Percentiles rank a stretch among this genome's conserved stretches.
Conservation (phyloP, 371 early-diverging fungal species). For the Apophysomyces trapeziformis region DNA sequence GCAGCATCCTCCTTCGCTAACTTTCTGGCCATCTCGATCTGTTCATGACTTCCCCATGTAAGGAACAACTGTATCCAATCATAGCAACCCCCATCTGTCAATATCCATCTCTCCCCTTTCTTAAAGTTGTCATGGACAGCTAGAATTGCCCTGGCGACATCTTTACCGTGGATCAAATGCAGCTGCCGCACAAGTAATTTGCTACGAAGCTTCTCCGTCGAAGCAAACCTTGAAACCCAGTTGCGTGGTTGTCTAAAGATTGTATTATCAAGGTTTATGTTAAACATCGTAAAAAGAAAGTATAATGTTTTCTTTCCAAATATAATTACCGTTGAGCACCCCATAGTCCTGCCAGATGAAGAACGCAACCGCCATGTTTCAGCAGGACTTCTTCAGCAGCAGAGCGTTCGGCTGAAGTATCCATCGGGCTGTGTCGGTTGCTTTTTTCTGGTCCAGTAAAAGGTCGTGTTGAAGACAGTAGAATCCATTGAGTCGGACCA, state of each 20-base stretch:
- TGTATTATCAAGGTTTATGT: too few species aligned
- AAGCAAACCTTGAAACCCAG: conserved; percentile 48
- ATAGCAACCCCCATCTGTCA: conserved; percentile 45
- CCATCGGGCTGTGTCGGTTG: conserved; percentile 42
- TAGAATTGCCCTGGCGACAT: conserved; percentile 47
- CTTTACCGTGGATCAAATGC: conserved; percentile 52
- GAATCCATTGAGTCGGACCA: conserved; percentile 39
- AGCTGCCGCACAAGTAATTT: conserved; percentile 45
- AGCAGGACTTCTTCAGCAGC: conserved; percentile 39
- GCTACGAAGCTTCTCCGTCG: conserved; percentile 32
- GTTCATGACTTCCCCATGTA: conserved; percentile 42
- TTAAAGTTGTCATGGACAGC: conserved; percentile 36
- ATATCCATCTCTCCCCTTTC: conserved; percentile 44
- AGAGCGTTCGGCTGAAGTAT: conserved; percentile 35
- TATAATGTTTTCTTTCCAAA: too few species aligned
- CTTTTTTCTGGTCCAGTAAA: conserved; percentile 30
- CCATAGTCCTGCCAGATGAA: conserved; percentile 52
- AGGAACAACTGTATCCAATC: conserved; percentile 50
- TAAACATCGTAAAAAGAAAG: too few species aligned
- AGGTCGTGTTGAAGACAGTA: conserved; percentile 48
- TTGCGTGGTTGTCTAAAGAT: conserved; percentile 39
- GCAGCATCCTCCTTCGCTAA: conserved; percentile 29
- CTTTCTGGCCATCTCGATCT: conserved; percentile 29
- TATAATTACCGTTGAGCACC: conserved; percentile 41
- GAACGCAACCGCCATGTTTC: conserved; percentile 39